Evolutionary conservation across 2,329 filamentous ascomycete genomes (phyloP).

Genomic region (Neophaeococcomyces aloes): DNA sequence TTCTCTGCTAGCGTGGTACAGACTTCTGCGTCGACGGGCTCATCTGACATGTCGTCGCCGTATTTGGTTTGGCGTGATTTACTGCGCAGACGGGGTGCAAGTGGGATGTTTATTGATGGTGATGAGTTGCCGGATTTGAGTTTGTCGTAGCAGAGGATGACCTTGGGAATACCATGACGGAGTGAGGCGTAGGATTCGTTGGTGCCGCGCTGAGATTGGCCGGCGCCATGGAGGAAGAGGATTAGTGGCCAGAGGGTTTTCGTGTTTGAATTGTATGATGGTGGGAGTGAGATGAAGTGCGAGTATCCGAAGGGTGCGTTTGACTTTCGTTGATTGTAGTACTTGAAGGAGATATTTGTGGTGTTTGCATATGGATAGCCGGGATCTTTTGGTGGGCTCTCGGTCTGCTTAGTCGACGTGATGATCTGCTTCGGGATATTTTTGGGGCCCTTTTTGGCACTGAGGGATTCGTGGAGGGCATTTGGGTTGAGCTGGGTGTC

Average conservation of each 20-base stretch:
- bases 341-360: conserved; percentile 11
- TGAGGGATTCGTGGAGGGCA: conserved; percentile 15
- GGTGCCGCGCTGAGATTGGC: conserved; percentile 11
- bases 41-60: conserved; percentile 11
- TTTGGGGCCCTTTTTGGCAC: conserved; percentile 11
- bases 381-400: conserved; percentile 10
- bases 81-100: conserved; percentile 6
- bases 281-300: conserved; percentile 15
- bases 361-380: conserved; percentile 12
- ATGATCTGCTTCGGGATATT: conserved; percentile 11
- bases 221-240: conserved; percentile 15
- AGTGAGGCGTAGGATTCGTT: conserved; percentile 12
- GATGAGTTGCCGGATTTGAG: conserved; percentile 8
- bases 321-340: conserved; percentile 11
- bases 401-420: neutral
- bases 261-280: conserved; percentile 8
- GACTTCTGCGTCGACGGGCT: conserved; percentile 10
- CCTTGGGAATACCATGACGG: conserved; percentile 13
- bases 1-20: conserved; percentile 12
- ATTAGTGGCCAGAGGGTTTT: conserved; percentile 11
- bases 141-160: conserved; percentile 16
- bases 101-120: conserved; percentile 10
- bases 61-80: conserved; percentile 9
- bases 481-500: conserved; percentile 11
- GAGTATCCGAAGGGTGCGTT: conserved; percentile 16